Conservation (phyloP, 2,329 filamentous ascomycete species). For the Sarocladium strictum region DNA sequence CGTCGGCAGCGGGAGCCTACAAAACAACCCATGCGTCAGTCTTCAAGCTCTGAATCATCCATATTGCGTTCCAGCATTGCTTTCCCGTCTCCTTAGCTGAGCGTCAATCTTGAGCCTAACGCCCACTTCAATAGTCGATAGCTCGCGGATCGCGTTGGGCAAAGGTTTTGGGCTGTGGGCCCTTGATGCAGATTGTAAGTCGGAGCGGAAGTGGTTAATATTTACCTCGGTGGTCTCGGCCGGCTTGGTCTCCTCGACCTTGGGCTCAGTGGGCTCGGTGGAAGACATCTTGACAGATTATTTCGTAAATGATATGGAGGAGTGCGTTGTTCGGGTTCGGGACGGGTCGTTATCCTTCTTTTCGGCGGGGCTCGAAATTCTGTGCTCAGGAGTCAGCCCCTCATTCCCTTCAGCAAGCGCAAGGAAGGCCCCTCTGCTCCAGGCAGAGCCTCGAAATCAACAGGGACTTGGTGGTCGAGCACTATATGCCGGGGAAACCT, state of each 20-base stretch:
- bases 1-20: background rate
- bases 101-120: too few species aligned
- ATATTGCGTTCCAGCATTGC: background rate
- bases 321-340: background rate
- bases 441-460: background rate
- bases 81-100: background rate
- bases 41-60: background rate
- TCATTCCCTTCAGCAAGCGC: background rate
- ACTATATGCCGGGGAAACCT: background rate
- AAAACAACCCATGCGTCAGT: background rate
- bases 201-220: background rate
- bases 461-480: background rate
- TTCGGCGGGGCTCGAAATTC: constrained; percentile 9
- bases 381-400: background rate
- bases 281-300: constrained; percentile 37
- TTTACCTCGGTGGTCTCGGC: constrained; percentile 20
- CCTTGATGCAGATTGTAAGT: background rate
- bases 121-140: background rate
- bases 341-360: background rate
- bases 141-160: background rate
- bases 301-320: constrained; percentile 9
- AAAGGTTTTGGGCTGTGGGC: background rate
- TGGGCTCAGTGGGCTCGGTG: constrained; percentile 46
- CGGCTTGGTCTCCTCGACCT: constrained; percentile 43
- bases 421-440: background rate